Conservation (phyloP, 306 rosid genomes). For the Ormosia semicastrata region DNA sequence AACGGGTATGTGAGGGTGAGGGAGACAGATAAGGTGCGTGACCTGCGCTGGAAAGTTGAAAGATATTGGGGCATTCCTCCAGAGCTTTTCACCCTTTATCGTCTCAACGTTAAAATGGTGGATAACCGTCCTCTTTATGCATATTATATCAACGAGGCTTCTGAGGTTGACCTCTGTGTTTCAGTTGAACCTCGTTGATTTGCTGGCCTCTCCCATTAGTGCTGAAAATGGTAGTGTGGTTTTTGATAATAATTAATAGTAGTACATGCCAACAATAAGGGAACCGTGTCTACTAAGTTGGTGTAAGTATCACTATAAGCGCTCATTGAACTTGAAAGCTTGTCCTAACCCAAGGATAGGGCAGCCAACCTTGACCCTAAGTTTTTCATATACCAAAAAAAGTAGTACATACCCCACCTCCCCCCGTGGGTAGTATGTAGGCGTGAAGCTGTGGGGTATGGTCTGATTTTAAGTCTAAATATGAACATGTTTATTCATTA, state of each 20-base stretch:
- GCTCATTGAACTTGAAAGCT: too few species aligned
- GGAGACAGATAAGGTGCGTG: slow-evolving; percentile 33
- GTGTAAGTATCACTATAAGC: too few species aligned
- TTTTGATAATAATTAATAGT: background rate
- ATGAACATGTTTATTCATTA: background rate
- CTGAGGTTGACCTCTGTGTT: slow-evolving; percentile 20
- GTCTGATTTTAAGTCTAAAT: background rate
- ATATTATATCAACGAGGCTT: slow-evolving; percentile 33
- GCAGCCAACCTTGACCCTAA: too few species aligned
- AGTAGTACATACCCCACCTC: background rate
- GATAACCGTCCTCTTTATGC: slow-evolving; percentile 21
- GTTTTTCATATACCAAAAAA: too few species aligned
- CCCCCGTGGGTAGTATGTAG: background rate
- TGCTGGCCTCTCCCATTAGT: background rate
- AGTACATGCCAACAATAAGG: too few species aligned
- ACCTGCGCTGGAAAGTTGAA: slow-evolving; percentile 19
- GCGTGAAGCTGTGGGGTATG: background rate
- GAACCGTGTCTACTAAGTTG: too few species aligned
- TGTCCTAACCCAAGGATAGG: too few species aligned
- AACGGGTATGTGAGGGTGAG: slow-evolving; percentile 27
- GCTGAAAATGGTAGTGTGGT: background rate
- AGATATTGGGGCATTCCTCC: slow-evolving; percentile 31
- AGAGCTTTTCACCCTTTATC: background rate
- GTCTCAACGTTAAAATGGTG: background rate
- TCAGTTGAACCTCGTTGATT: slow-evolving; percentile 16